Conservation (phyloP, 2,329 filamentous ascomycete species). For the Botrytis byssoidea region DNA sequence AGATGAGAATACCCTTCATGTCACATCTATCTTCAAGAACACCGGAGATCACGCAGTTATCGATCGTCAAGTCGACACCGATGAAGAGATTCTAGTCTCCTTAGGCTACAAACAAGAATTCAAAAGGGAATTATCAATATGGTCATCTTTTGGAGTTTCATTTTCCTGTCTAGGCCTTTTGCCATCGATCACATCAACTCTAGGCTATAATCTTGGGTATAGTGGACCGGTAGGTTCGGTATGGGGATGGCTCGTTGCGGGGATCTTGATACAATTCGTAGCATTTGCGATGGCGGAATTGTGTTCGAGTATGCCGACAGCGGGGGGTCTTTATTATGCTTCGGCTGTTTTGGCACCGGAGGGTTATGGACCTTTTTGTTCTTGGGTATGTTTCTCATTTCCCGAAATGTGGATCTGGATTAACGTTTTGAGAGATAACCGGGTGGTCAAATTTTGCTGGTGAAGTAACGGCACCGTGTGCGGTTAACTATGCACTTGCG, state of each 20-base stretch:
- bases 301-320: slow-evolving; percentile 63
- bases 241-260: slow-evolving; percentile 66
- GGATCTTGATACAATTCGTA: slow-evolving; percentile 62
- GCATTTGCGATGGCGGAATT: slow-evolving; percentile 61
- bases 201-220: slow-evolving; percentile 41
- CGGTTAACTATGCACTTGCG: slow-evolving; percentile 40
- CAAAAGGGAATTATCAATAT: slow-evolving; percentile 37
- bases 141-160: slow-evolving; percentile 40
- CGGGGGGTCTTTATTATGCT: slow-evolving; percentile 64
- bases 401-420: not conserved
- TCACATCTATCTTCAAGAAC: slow-evolving; percentile 23
- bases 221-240: slow-evolving; percentile 42
- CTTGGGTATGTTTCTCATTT: slow-evolving; percentile 20
- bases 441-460: slow-evolving; percentile 27
- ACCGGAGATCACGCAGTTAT: slow-evolving; percentile 22
- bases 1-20: slow-evolving; percentile 17
- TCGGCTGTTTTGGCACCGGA: slow-evolving; percentile 43
- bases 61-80: slow-evolving; percentile 19
- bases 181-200: slow-evolving; percentile 42
- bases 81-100: slow-evolving; percentile 27
- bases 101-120: slow-evolving; percentile 39
- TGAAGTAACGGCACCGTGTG: slow-evolving; percentile 24
- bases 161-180: slow-evolving; percentile 42
- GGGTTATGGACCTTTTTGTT: slow-evolving; percentile 28
- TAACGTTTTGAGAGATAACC: slow-evolving; percentile 17